Evolutionary conservation across 225 moss, liverwort and hornwort genomes (phyloP), one percentile per base, ranked within the genome.

Genomic region (Sphagnum tenellum): DNA sequence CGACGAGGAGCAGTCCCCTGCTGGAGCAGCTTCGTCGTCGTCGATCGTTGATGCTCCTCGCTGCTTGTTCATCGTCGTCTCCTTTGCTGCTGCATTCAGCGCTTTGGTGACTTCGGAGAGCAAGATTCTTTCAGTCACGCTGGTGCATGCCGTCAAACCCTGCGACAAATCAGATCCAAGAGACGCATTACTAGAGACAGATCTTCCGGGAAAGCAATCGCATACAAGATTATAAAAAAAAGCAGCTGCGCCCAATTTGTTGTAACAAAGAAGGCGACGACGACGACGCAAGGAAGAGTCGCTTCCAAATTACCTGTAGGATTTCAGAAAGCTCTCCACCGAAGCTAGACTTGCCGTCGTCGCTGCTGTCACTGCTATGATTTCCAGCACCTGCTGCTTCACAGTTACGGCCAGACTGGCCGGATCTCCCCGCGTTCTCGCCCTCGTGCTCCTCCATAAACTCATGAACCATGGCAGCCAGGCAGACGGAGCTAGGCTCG

Each of bases 391-490:
- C 69, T 44, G 55, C 66, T 29, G 60, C 65, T 13, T 74, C 69
- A 60, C 81, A 82, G 45, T 78, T 82, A 69, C 81, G 77, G 53
- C 78, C 77, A 13, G 75, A 68, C 5, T 74, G 77, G 4, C 81
- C 81, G 14, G 77, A 82, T 69, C 76, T 81, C 60, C 73, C 29
- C 29, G 29, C 69, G 46, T 61, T 54, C 5, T 67, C 64, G 3
- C 29, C 44, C 47, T 75, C 75, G 4, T 77, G 74, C 62, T 75
- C 29, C 29, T 29, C 77, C 55, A 82, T 72, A 61, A 78, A 82
- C 9, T 82, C 77, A 29, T 61, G 66, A 2, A 82, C 81, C 81
- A 82, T 82, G 47, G 77, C 78, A 0, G 81, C 81, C 48, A 82
- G 61, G 49, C 81, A 81, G 9, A 81, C 71, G 3, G 81, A 77